phyloP scores from a whole-genome alignment of 2,329 filamentous ascomycete genomes.

The Biscogniauxia mediterranea region DNA sequence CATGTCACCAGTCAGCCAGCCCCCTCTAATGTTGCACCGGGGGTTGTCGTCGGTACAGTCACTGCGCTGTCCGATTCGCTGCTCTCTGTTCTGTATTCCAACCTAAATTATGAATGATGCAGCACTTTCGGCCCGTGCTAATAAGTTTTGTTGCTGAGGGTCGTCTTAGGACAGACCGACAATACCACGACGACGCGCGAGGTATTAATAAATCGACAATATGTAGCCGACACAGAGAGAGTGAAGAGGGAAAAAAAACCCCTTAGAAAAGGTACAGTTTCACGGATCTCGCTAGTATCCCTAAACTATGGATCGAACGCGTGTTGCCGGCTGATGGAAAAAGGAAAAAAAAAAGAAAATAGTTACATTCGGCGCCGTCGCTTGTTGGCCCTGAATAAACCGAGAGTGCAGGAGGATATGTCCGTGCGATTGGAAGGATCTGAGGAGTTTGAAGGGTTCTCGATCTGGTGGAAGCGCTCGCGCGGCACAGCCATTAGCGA shows the following conservation, averaged over 20 bases:
- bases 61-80: constrained; percentile 19
- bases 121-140: constrained; percentile 22
- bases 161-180: constrained; percentile 12
- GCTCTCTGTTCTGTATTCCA: constrained; percentile 11
- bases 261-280: not conserved
- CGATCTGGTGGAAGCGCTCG: constrained; percentile 24
- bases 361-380: not conserved
- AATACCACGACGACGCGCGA: constrained; percentile 4
- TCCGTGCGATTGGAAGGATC: constrained; percentile 23
- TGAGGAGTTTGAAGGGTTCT: constrained; percentile 20
- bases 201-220: not conserved
- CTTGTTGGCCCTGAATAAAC: constrained; percentile 15
- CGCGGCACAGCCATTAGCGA: constrained; percentile 24
- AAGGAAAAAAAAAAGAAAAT: not conserved
- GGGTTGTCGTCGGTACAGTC: constrained; percentile 10
- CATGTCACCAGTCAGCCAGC: constrained; percentile 13
- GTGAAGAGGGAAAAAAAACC: not conserved
- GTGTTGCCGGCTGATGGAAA: not conserved
- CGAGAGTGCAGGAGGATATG: constrained; percentile 14
- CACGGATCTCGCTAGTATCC: not conserved
- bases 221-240: not conserved
- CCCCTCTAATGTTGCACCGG: constrained; percentile 21
- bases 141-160: constrained; percentile 9
- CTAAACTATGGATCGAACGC: not conserved
- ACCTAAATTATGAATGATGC: constrained; percentile 14